Conservation (phyloP, 768 basidiomycete species). For the Hericium rajendrae region DNA sequence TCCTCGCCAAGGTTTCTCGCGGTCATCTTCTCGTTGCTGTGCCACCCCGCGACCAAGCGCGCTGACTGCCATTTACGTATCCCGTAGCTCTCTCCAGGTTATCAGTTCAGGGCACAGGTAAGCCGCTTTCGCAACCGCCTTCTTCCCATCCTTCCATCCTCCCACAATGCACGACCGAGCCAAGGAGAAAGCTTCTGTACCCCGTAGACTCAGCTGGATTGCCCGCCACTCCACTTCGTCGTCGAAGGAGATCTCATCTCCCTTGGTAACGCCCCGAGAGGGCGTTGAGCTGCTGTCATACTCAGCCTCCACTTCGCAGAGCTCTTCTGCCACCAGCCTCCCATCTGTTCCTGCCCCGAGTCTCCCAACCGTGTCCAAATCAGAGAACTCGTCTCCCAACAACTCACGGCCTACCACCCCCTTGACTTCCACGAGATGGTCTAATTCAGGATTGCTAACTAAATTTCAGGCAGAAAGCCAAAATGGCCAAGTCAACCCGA, state of each 20-base stretch:
- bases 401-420: constrained; percentile 22
- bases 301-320: constrained; percentile 12
- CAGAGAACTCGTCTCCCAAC: constrained; percentile 13
- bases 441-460: constrained; percentile 22
- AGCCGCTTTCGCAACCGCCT: neutral
- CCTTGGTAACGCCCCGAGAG: constrained; percentile 22
- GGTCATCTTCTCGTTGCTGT: neutral
- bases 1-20: neutral
- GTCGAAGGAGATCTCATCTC: neutral
- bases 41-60: neutral
- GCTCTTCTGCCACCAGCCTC: constrained; percentile 13
- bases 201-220: neutral
- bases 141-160: neutral
- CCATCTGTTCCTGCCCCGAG: constrained; percentile 15
- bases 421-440: constrained; percentile 17
- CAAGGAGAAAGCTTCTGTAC: neutral
- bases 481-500: constrained; percentile 29
- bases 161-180: neutral
- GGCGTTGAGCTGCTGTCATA: constrained; percentile 22
- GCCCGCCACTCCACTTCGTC: neutral
- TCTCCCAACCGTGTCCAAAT: constrained; percentile 18
- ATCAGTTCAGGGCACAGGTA: neutral
- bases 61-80: neutral
- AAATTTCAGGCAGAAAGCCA: constrained; percentile 28
- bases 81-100: neutral